Percentiles rank a stretch among this genome's conserved stretches.
Evolutionary conservation across 208 protist genomes (phyloP).

Genomic region (Zelonia costaricensis): DNA sequence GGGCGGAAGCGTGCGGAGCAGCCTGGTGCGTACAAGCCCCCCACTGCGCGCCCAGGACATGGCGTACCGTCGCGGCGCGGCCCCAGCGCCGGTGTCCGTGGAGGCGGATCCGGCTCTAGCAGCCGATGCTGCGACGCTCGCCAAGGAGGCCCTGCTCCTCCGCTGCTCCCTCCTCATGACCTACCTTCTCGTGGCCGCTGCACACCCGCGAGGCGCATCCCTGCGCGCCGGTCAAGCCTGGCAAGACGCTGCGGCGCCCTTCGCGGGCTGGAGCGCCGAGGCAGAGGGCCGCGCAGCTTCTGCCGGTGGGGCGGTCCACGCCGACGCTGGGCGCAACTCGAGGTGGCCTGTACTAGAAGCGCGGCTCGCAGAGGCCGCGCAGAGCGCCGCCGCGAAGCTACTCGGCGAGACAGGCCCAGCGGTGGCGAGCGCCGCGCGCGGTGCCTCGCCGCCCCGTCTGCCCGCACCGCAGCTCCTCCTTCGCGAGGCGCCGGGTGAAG

Average conservation of each 20-base stretch:
- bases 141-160: conserved; percentile 13
- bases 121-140: not conserved
- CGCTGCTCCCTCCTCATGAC: conserved; percentile 16
- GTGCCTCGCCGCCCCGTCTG: conserved; percentile 3
- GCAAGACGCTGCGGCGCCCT: not conserved
- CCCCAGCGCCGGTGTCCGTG: no score
- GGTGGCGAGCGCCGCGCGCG: no score
- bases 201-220: no score
- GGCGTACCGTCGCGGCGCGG: no score
- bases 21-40: not conserved
- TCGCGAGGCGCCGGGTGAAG: conserved; percentile 6
- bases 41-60: no score
- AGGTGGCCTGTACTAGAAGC: not conserved
- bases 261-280: conserved; percentile 3
- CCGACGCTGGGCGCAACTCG: not conserved
- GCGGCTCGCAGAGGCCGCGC: not conserved
- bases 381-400: not conserved
- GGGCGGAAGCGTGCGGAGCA: not conserved
- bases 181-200: conserved; percentile 10
- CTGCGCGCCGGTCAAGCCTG: no score
- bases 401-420: not conserved
- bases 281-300: not conserved
- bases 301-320: not conserved
- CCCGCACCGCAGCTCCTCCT: conserved; percentile 16
- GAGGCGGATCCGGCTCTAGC: not conserved